Percentiles rank a stretch among this genome's conserved stretches.
phyloP scores from a whole-genome alignment of 1,284 basidiomycete genomes.

The Tylopilus orsonianus region DNA sequence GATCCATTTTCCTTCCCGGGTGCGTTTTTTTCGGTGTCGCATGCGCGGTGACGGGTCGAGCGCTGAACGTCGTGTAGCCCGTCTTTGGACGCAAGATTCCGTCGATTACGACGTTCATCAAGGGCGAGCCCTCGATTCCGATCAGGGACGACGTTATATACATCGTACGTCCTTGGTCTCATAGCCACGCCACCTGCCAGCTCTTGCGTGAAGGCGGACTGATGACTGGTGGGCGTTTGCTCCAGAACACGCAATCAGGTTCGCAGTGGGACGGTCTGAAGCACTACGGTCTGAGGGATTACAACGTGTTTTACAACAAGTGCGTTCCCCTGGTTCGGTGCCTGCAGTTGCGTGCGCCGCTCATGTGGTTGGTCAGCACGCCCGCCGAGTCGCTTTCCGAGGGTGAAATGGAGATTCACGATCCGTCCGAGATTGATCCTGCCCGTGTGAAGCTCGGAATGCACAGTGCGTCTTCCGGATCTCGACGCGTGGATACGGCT shows the following conservation, averaged over 20 bases:
- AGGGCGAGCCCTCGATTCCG: conserved; percentile 29
- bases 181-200: too few species aligned
- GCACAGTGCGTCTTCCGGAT: conserved; percentile 51
- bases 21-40: conserved; percentile 25
- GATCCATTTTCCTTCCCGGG: conserved; percentile 65
- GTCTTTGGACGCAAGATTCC: conserved; percentile 55
- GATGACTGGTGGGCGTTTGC: background rate
- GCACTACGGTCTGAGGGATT: conserved; percentile 56
- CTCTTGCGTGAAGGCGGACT: background rate
- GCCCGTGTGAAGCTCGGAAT: conserved; percentile 56
- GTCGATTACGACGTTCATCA: conserved; percentile 44
- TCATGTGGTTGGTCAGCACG: conserved; percentile 48
- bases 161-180: conserved; percentile 44
- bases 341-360: too few species aligned
- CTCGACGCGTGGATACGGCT: too few species aligned
- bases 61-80: conserved; percentile 41
- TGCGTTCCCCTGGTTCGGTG: conserved; percentile 28
- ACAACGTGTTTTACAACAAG: conserved; percentile 68
- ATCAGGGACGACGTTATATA: conserved; percentile 61
- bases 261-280: conserved; percentile 74
- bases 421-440: conserved; percentile 52
- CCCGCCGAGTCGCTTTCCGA: conserved; percentile 43
- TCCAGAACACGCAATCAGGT: conserved; percentile 71
- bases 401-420: conserved; percentile 48
- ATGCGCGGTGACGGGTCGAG: background rate